A percentile compares a stretch with the other conserved stretches of the same genome.
phyloP scores from a whole-genome alignment of 352 stramenopile species.

The Phytophthora foliorum region DNA sequence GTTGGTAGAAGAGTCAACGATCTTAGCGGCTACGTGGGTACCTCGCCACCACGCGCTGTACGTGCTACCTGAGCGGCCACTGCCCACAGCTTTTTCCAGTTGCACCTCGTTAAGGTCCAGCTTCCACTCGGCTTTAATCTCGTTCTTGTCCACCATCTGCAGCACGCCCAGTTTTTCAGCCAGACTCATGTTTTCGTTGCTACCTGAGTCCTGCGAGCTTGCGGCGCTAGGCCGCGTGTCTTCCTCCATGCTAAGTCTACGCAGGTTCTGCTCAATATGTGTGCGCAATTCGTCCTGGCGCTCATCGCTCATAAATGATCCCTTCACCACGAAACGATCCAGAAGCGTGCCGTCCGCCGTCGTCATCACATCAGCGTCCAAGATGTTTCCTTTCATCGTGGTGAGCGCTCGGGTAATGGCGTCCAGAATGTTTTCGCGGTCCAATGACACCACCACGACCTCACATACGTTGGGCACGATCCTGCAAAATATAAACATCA shows the following conservation, averaged over 20 bases:
- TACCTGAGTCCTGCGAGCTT: conserved; percentile 24
- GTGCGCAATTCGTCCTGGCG: conserved; percentile 75
- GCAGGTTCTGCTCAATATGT: conserved; percentile 81
- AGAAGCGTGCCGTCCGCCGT: conserved; percentile 81
- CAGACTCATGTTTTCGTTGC: conserved; percentile 48
- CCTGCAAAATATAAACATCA: conserved; percentile 36
- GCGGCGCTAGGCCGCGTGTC: conserved; percentile 28
- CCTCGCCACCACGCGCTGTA: conserved; percentile 86
- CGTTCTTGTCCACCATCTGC: conserved; percentile 88
- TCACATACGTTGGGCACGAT: conserved; percentile 85
- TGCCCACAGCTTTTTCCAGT: conserved; percentile 74
- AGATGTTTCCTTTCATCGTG: conserved; percentile 88
- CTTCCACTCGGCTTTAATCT: conserved; percentile 88
- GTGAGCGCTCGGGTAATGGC: conserved; percentile 84
- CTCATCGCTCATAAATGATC: conserved; percentile 85
- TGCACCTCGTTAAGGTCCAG: conserved; percentile 79
- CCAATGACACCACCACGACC: conserved; percentile 82
- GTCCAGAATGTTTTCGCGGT: conserved; percentile 84
- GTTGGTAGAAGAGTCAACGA: conserved; percentile 82
- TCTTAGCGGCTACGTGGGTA: conserved; percentile 82
- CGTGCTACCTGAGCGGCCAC: conserved; percentile 79
- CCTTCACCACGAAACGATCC: conserved; percentile 87
- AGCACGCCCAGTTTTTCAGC: conserved; percentile 80
- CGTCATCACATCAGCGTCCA: conserved; percentile 90
- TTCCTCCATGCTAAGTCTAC: conserved; percentile 67